A percentile compares a stretch with the other conserved stretches of the same genome.
phyloP scores from a whole-genome alignment of 2,329 filamentous ascomycete species.

The Cladophialophora immunda region DNA sequence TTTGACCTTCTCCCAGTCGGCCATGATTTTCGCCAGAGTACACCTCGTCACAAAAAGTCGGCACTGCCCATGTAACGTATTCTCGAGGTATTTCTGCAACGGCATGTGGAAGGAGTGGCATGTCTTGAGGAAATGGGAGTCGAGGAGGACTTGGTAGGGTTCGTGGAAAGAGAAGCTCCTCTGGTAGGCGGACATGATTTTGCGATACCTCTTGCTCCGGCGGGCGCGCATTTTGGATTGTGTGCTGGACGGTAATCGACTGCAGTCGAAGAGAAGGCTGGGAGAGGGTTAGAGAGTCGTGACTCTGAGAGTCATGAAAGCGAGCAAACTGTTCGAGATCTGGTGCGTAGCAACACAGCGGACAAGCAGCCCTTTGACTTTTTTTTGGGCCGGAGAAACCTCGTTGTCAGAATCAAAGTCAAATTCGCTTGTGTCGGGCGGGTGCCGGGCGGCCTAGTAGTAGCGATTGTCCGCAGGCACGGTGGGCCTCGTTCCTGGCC shows the following conservation, averaged over 20 bases:
- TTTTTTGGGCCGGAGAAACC: no score
- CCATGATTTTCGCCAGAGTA: constrained; percentile 55
- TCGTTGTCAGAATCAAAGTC: no score
- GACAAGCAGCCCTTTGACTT: no score
- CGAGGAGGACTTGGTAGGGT: constrained; percentile 91
- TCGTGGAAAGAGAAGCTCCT: constrained; percentile 89
- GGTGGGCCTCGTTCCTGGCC: no score
- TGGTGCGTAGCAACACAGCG: no score
- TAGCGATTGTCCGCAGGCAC: no score
- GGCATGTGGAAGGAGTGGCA: constrained; percentile 89
- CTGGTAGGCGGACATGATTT: constrained; percentile 93
- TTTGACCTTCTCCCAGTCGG: constrained; percentile 44
- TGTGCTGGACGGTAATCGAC: neutral
- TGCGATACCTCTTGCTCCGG: constrained; percentile 77
- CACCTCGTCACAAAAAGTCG: constrained; percentile 86
- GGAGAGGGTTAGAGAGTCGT: neutral
- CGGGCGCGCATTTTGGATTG: constrained; percentile 70
- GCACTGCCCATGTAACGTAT: constrained; percentile 85
- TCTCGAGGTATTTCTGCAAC: constrained; percentile 76
- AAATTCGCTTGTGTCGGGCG: no score
- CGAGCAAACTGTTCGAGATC: no score
- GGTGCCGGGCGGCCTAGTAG: no score
- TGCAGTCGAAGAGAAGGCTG: neutral
- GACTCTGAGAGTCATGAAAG: neutral
- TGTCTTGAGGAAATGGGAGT: constrained; percentile 84